Conservation (phyloP, 208 protist species). For the Giardia muris region DNA sequence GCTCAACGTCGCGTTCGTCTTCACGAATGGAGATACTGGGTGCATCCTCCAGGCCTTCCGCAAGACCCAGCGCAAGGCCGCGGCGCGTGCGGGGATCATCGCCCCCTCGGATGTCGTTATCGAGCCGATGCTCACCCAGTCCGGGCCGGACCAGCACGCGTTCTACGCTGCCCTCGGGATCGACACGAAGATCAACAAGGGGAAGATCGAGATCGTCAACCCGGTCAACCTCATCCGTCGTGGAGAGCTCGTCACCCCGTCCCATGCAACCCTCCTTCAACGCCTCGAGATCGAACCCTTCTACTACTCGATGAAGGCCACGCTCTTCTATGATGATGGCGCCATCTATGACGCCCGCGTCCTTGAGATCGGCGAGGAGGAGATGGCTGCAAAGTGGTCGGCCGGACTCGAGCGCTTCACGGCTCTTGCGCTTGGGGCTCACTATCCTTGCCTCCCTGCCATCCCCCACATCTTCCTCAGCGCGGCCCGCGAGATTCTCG, state of each 20-base stretch:
- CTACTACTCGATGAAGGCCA: constrained; percentile 76
- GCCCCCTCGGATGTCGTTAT: constrained; percentile 80
- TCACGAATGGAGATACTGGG: constrained; percentile 77
- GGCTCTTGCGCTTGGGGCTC: constrained; percentile 72
- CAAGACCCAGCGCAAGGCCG: constrained; percentile 63
- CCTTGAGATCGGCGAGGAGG: constrained; percentile 72
- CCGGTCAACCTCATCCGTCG: constrained; percentile 74
- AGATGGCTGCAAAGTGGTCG: constrained; percentile 64
- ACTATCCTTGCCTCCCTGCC: constrained; percentile 72
- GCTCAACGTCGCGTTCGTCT: constrained; percentile 86
- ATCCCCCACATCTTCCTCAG: constrained; percentile 76
- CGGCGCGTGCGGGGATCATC: constrained; percentile 81
- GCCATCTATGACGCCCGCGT: constrained; percentile 69
- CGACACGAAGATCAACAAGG: constrained; percentile 90
- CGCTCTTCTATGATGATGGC: constrained; percentile 77
- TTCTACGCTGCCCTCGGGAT: constrained; percentile 98
- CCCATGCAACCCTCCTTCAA: constrained; percentile 79
- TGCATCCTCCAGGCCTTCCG: constrained; percentile 62
- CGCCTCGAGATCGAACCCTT: constrained; percentile 96
- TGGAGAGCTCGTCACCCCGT: constrained; percentile 76
- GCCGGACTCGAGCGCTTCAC: constrained; percentile 68
- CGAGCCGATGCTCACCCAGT: constrained; percentile 74
- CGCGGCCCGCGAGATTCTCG: constrained; percentile 86
- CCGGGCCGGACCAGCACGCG: constrained; percentile 84
- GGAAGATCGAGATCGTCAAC: constrained; percentile 88